Evolutionary conservation across 495 filamentous ascomycete species (phyloP).

Genomic region (Aspergillus heteromorphus): DNA sequence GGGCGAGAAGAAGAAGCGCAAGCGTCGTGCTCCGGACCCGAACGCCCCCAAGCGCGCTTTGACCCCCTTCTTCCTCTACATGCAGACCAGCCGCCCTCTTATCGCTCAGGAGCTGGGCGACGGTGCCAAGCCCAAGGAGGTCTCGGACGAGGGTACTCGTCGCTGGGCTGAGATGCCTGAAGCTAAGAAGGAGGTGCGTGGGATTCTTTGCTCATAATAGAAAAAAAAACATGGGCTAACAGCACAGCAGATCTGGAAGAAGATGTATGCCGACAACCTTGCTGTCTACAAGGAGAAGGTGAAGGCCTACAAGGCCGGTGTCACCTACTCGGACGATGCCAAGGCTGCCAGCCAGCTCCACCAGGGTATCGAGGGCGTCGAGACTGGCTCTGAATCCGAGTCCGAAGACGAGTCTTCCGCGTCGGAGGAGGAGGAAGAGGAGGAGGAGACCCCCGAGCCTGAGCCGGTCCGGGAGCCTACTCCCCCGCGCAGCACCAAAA

Average conservation of each 20-base stretch:
- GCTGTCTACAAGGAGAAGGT: constrained; percentile 66
- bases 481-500: constrained; percentile 40
- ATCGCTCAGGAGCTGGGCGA: constrained; percentile 72
- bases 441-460: no score
- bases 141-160: constrained; percentile 73
- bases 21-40: constrained; percentile 76
- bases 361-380: constrained; percentile 50
- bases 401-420: constrained; percentile 27
- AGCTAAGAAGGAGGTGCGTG: constrained; percentile 66
- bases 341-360: constrained; percentile 53
- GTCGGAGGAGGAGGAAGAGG: constrained; percentile 42
- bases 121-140: constrained; percentile 66
- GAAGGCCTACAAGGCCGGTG: constrained; percentile 62
- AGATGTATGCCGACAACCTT: constrained; percentile 70
- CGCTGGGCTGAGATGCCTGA: constrained; percentile 75
- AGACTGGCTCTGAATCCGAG: constrained; percentile 41
- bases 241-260: constrained; percentile 57
- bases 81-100: constrained; percentile 70
- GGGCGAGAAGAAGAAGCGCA: constrained; percentile 75
- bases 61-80: constrained; percentile 92
- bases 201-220: not conserved
- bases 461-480: constrained; percentile 51
- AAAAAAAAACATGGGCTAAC: constrained; percentile 7
- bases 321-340: constrained; percentile 41
- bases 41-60: constrained; percentile 91